A percentile compares a stretch with the other conserved stretches of the same genome.
These are phyloP conservation scores for Sugiyamaella neomexicana DNA, from an alignment of 1,139 yeast species.

Conservation along the genomic window DNA sequence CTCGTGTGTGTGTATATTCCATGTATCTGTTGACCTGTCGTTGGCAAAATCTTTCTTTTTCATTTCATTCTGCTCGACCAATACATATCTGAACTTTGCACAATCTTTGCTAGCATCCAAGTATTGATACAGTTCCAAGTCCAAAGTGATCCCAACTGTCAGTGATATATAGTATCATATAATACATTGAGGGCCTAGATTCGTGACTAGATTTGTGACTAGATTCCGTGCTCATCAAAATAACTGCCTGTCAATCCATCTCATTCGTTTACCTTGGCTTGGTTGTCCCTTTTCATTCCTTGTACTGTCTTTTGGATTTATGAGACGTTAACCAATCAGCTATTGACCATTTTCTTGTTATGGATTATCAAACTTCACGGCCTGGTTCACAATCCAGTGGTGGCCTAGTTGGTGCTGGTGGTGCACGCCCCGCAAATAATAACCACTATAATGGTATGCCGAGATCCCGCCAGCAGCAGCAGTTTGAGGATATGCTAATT, in stretches of 20 bases:
- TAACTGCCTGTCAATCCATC: too few species aligned
- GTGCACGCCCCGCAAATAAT: neutral
- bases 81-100: too few species aligned
- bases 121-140: too few species aligned
- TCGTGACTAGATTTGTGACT: too few species aligned
- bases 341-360: neutral
- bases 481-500: conserved; percentile 32
- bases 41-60: neutral
- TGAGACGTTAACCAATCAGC: neutral
- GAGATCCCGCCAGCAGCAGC: conserved; percentile 32
- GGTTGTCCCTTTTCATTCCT: neutral
- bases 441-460: conserved; percentile 35
- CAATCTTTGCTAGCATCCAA: too few species aligned
- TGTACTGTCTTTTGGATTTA: neutral
- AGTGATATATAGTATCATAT: too few species aligned
- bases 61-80: too few species aligned
- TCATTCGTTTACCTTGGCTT: neutral
- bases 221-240: too few species aligned
- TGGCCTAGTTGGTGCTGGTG: neutral
- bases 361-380: neutral
- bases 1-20: too few species aligned
- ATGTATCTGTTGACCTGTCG: neutral
- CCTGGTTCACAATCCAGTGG: neutral
- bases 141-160: too few species aligned
- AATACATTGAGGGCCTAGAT: too few species aligned